phyloP scores from a whole-genome alignment of 495 filamentous ascomycete species.

The Stereocaulon alpinum region DNA sequence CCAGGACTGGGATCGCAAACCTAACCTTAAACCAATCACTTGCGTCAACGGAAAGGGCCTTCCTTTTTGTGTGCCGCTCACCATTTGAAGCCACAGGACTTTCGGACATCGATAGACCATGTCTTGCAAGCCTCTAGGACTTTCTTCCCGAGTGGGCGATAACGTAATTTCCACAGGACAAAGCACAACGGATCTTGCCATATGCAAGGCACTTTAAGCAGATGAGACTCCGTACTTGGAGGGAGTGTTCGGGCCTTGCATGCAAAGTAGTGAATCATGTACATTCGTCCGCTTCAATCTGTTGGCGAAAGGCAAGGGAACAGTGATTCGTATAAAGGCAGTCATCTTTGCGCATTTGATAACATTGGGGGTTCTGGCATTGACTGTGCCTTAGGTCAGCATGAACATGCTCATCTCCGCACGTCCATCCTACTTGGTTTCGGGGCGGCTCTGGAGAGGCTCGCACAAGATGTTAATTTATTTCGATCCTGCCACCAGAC shows the following conservation, averaged over 20 bases:
- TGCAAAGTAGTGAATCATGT: no score
- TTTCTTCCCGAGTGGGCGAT: not conserved
- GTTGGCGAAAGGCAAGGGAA: not conserved
- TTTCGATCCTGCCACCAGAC: not conserved
- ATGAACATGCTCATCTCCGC: conserved; percentile 9
- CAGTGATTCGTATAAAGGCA: not conserved
- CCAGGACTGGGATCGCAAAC: conserved; percentile 5
- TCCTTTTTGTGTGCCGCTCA: conserved; percentile 17
- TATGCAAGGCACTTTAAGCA: not conserved
- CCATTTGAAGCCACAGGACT: not conserved
- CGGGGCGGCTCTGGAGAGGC: not conserved
- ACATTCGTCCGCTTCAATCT: not conserved
- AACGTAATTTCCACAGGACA: not conserved
- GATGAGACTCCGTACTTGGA: no score
- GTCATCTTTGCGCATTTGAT: not conserved
- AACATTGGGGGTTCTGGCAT: not conserved
- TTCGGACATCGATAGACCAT: not conserved
- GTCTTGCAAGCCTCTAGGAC: not conserved
- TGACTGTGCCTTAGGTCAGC: conserved; percentile 11
- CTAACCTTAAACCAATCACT: conserved; percentile 11
- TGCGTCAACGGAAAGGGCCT: not conserved
- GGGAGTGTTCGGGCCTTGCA: no score
- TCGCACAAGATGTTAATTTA: not conserved
- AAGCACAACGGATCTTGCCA: not conserved
- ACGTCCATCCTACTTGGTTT: not conserved